Evolutionary conservation across 2,329 filamentous ascomycete genomes (phyloP).

Genomic region (Immersiporthe knoxdaviesiana): DNA sequence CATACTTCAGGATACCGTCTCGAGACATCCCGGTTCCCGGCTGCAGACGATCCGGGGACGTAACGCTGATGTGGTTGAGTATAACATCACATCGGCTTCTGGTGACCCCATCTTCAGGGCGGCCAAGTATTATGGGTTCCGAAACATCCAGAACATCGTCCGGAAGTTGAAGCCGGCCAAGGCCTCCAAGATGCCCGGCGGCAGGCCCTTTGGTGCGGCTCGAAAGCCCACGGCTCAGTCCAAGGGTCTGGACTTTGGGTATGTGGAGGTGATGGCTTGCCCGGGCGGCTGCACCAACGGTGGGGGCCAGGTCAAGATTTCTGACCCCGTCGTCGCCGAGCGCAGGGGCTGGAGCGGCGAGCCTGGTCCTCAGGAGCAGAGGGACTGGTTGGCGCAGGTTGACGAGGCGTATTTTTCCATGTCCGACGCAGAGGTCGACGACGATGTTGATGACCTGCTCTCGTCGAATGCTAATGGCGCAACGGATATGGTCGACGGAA

Average conservation of each 20-base stretch:
- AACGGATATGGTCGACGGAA: constrained; percentile 60
- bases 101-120: constrained; percentile 71
- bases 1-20: constrained; percentile 75
- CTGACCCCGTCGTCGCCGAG: constrained; percentile 68
- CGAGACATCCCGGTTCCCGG: constrained; percentile 70
- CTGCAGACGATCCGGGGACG: constrained; percentile 76
- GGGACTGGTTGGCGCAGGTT: constrained; percentile 78
- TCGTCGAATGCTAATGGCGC: constrained; percentile 35
- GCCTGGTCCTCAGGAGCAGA: constrained; percentile 77
- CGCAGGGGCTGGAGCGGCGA: constrained; percentile 55
- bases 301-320: constrained; percentile 90
- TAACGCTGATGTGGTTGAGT: constrained; percentile 91
- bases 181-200: constrained; percentile 78
- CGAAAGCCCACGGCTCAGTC: constrained; percentile 56
- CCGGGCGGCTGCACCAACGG: constrained; percentile 99
- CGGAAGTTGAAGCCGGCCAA: constrained; percentile 84
- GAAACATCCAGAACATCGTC: constrained; percentile 97
- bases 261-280: constrained; percentile 98
- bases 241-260: constrained; percentile 71
- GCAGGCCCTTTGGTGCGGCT: constrained; percentile 60
- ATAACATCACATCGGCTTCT: constrained; percentile 63
- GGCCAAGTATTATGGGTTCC: constrained; percentile 94
- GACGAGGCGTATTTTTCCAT: constrained; percentile 91
- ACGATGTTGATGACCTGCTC: constrained; percentile 33
- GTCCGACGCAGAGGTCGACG: constrained; percentile 54